These are phyloP conservation scores for Salvia hispanica DNA, from an alignment of 257 asterid genomes.

Conservation along the genomic window DNA sequence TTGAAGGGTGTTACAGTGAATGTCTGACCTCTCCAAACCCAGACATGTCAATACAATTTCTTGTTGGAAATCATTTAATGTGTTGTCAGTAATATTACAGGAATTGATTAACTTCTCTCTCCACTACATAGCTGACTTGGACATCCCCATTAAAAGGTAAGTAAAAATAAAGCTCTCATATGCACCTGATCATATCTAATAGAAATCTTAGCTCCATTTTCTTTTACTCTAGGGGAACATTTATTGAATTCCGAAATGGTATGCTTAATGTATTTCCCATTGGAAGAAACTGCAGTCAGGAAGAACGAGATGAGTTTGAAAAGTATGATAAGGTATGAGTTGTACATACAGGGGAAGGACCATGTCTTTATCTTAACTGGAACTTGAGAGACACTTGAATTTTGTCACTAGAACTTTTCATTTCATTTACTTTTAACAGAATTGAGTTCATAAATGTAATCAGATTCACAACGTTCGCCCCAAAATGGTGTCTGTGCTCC, in stretches of 20 bases:
- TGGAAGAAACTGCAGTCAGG: slow-evolving; percentile 99
- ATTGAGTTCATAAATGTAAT: slow-evolving; percentile 29
- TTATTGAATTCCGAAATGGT: slow-evolving; percentile 94
- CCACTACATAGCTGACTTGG: slow-evolving; percentile 95
- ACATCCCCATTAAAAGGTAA: slow-evolving; percentile 94
- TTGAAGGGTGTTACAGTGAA: background rate
- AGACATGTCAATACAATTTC: slow-evolving; percentile 7
- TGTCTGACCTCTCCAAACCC: slow-evolving; percentile 21
- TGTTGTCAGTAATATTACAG: slow-evolving; percentile 51
- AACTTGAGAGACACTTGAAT: slow-evolving; percentile 16
- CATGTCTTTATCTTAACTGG: background rate
- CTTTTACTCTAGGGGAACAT: slow-evolving; percentile 73
- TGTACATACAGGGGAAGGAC: slow-evolving; percentile 1
- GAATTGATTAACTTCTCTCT: slow-evolving; percentile 89
- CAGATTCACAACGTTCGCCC: slow-evolving; percentile 83
- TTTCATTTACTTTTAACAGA: slow-evolving; percentile 20
- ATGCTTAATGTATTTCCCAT: slow-evolving; percentile 97
- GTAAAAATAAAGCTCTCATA: slow-evolving; percentile 33
- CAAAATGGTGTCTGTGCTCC: slow-evolving; percentile 79
- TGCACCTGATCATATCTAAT: background rate
- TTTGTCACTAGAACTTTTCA: background rate
- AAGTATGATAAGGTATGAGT: slow-evolving; percentile 85
- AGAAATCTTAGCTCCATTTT: slow-evolving; percentile 27
- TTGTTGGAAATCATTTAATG: slow-evolving; percentile 22
- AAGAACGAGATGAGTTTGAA: slow-evolving; percentile 92